Evolutionary conservation across 371 early-diverging fungal species (phyloP), one percentile per base, ranked within the genome.

Genomic region (Lichtheimia hyalospora): DNA sequence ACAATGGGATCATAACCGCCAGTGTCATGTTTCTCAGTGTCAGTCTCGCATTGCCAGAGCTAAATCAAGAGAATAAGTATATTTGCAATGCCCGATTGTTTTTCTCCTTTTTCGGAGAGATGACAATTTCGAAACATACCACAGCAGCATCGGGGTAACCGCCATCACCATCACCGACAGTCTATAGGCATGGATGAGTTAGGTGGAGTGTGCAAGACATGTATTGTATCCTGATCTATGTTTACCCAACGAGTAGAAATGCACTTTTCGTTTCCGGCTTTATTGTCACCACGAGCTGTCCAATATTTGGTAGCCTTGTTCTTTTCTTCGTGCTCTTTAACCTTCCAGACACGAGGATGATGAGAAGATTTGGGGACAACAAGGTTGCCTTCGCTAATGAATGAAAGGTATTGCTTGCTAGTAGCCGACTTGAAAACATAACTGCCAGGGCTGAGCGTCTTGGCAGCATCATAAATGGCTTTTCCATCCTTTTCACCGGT

Each of bases 21-120:
- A 15, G 56, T 56, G 55, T 54, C 50, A 25, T 53, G 51, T 6
- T 43, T 49, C 16, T 42, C 43, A 44, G 56, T 60, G 43, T 71
- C 69, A 14, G 69, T 61, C 55, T 73, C 73, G 48, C 73, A 73
- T 64, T 73, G 69, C 73, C 73, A 73, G 53, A 73, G 52, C 67
- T 68, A 63, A 20, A 16, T 52, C 20, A 49, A 27, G 20, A 8
- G 34, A 2, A 34, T 34, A 7, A 27, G 34, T 10, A 34, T 34
- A 34, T 34, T 34, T 34, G 10, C 8, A 8, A 34, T 34, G 34
- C 34, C 34, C 34, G 34, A 34, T 34, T 34, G 34, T 34, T 34
- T 34, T 34, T 34, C 34, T 34, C 34, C 34, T 34, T 34, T 34
- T 34, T 34, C 34, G 34, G 34, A 34, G 34, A 34, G 34, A 34